Percentiles rank a stretch among this genome's conserved stretches.
Evolutionary conservation across 192 early-diverging fungal species (phyloP).

Genomic region (Spizellomyces punctatus): DNA sequence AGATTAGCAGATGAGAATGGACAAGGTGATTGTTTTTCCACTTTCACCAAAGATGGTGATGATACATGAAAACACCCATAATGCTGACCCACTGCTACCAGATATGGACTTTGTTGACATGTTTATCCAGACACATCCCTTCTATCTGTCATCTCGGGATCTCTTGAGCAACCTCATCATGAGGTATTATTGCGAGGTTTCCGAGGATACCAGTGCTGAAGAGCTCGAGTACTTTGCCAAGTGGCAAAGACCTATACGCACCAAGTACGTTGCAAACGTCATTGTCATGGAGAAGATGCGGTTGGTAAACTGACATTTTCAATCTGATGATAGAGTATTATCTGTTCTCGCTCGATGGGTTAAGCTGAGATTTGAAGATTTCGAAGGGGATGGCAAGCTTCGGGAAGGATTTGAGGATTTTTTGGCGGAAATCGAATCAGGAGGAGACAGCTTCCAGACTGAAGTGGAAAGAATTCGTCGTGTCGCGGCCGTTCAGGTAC

Average conservation of each 20-base stretch:
- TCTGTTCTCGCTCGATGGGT: slow-evolving; percentile 67
- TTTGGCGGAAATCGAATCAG: slow-evolving; percentile 43
- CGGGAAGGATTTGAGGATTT: slow-evolving; percentile 51
- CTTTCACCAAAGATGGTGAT: too few species aligned
- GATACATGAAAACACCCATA: neutral
- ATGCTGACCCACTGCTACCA: slow-evolving; percentile 16
- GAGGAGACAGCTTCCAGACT: slow-evolving; percentile 38
- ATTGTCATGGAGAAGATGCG: neutral
- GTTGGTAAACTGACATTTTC: neutral
- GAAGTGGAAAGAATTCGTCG: slow-evolving; percentile 47
- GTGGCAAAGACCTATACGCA: slow-evolving; percentile 50
- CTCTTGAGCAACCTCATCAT: slow-evolving; percentile 60
- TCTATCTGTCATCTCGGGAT: slow-evolving; percentile 60
- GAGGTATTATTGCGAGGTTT: slow-evolving; percentile 58
- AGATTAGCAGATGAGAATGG: slow-evolving; percentile 64
- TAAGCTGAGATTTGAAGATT: slow-evolving; percentile 62
- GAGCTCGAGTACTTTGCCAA: slow-evolving; percentile 51
- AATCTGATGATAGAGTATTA: slow-evolving; percentile 48
- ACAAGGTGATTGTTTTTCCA: slow-evolving; percentile 47
- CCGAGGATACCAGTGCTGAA: slow-evolving; percentile 17
- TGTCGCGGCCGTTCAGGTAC: slow-evolving; percentile 35
- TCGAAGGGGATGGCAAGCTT: slow-evolving; percentile 46
- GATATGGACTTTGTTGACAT: slow-evolving; percentile 70
- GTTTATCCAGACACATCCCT: slow-evolving; percentile 60
- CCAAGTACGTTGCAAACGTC: slow-evolving; percentile 46